Base-by-base conservation (phyloP, 1,284 basidiomycete genomes). In the Sporisorium scitamineum region DNA sequence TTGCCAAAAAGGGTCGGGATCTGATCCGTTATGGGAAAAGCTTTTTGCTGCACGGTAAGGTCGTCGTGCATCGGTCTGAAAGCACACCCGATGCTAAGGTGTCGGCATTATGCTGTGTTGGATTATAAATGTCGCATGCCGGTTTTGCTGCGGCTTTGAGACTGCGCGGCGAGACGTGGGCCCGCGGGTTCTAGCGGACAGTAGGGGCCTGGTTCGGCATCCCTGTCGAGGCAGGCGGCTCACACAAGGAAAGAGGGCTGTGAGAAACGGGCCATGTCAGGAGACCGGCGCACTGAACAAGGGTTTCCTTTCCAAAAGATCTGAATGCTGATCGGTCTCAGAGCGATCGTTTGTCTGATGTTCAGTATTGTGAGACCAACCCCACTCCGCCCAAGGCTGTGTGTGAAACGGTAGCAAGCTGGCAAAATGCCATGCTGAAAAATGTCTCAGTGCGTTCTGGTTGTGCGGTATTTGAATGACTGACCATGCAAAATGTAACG, bases 351-450 rank as follows among this genome's bases (percentile, higher is more conserved):
- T 26, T 45, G 44, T 45, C 22, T 45, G 44, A 26, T 45, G 24
- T 18, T 18, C 16, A 39, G 37, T 5, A 39, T 39, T 16, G 16
- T 39, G 37, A 39, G 37, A 39, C 37, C 37, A 2, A 18, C 16
- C 37, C 11, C 37, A n/a, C n/a, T n/a, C n/a, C n/a, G n/a, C n/a
- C 16, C 16, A n/a, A 39, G 37, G 37, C 37, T 39, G 37, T 39
- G 16, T n/a, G 37, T 6, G 5, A 20, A 8, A 44, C 20, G 41
- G 7, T 26, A 18, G 32, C 20, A 53, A 20, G 29, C 29, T 22
- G n/a, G n/a, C n/a, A 5, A 53, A 39, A 34, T 39, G 51, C 52
- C 52, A 54, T 54, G 26, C 37, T 41, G 37, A 54, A 54, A 54
- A 54, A 29, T 54, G 52, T 54, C 26, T 54, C 52, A 10, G 29